Evolutionary conservation across 345 rosid species (phyloP), one percentile per base, ranked within the genome.

Genomic region (Salix exigua): DNA sequence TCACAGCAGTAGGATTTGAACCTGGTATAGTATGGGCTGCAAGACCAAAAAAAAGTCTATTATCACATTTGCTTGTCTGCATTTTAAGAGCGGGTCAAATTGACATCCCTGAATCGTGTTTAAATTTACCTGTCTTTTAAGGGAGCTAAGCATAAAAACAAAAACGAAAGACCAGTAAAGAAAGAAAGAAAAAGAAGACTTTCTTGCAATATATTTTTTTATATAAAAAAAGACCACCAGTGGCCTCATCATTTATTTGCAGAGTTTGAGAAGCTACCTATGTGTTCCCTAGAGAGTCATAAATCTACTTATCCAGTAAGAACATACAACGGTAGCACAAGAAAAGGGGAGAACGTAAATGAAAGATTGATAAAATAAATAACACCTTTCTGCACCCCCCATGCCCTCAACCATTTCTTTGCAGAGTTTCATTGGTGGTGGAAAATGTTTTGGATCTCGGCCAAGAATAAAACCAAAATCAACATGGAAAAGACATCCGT

Each of bases 391-490:
- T 73, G 97, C 97, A 77, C 99, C 99, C 38, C 98, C 98, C 99
- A 96, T 96, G 62, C 98, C 99, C 88, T 96, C 99, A 67, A 96
- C 99, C 99, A 96, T 96, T 88, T 96, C 98, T 84, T 96, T 96
- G 90, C 99, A 96, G 68, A 96, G 97, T 82, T 92, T 96, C 99
- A 96, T 96, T 40, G 99, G 99, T 44, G 99, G 99, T 63, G 99
- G 99, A 80, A 96, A 96, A 33, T 96, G 99, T 83, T 96, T 96
- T 68, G 99, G 99, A 81, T 92, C 99, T 78, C 97, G 92, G 69
- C 99, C 99, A 55, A 96, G 97, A 83, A 93, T 96, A 83, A 89
- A 96, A 30, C 92, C 98, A 76, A 96, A 93, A 86, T 96, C 99
- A 76, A 96, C 99, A 76, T 96, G 98, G 88, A 96, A 96, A 75